These are phyloP conservation scores for Pseudozyma thailandica DNA, from an alignment of 1,284 basidiomycete genomes.

Conservation along the genomic window DNA sequence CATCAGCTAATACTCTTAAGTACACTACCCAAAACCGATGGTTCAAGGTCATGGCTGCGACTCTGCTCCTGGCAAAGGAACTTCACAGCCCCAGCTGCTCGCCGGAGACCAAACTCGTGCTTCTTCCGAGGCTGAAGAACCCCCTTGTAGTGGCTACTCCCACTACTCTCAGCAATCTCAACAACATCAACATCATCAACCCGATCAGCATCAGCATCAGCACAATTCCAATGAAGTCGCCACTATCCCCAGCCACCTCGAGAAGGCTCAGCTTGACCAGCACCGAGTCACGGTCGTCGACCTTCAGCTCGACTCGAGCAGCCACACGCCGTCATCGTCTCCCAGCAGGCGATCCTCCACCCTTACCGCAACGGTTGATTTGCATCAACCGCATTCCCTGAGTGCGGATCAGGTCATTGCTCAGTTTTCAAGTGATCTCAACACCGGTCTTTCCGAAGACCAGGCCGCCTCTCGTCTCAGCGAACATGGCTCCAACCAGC, in stretches of 20 bases:
- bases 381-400: conserved; percentile 63
- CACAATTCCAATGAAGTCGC: conserved; percentile 12
- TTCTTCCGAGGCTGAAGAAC: conserved; percentile 50
- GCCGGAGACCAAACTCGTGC: conserved; percentile 32
- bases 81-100: conserved; percentile 49
- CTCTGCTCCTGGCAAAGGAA: conserved; percentile 54
- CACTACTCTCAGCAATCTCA: conserved; percentile 23
- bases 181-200: conserved; percentile 18
- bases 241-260: background rate
- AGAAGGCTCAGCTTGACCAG: conserved; percentile 36
- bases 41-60: conserved; percentile 49
- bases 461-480: conserved; percentile 42
- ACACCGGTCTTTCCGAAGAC: conserved; percentile 43
- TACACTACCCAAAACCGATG: conserved; percentile 41
- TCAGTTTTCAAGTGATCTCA: conserved; percentile 46
- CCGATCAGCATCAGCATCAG: conserved; percentile 19
- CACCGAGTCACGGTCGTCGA: conserved; percentile 39
- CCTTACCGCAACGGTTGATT: conserved; percentile 48
- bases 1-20: conserved; percentile 5
- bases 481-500: conserved; percentile 51
- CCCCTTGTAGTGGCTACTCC: conserved; percentile 59
- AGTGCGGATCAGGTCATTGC: conserved; percentile 36
- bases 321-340: conserved; percentile 25
- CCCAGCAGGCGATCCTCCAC: conserved; percentile 49
- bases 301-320: conserved; percentile 15